Evolutionary conservation across 768 basidiomycete species (phyloP).

Genomic region (Gloeophyllum trabeum): DNA sequence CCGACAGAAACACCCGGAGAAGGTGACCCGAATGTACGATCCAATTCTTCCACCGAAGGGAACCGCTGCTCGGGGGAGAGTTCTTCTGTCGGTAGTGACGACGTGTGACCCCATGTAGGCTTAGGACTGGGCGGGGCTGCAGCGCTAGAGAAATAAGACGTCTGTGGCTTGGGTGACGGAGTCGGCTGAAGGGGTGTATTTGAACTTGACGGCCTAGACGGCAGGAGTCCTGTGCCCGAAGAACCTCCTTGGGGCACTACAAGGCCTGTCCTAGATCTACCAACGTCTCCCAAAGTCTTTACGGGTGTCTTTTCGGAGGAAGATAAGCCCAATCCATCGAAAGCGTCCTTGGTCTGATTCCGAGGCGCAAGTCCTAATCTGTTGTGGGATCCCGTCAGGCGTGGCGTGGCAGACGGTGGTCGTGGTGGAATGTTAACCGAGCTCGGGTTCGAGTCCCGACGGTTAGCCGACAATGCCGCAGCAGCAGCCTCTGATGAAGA

Average conservation of each 20-base stretch:
- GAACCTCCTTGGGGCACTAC: constrained; percentile 20
- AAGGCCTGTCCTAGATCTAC: constrained; percentile 59
- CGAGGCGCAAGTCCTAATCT: constrained; percentile 8
- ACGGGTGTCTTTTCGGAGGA: constrained; percentile 31
- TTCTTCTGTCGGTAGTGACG: constrained; percentile 22
- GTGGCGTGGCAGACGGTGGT: constrained; percentile 3
- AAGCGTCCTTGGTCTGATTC: constrained; percentile 46
- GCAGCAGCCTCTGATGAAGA: constrained; percentile 4
- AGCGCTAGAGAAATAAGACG: background rate
- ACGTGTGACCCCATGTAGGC: background rate
- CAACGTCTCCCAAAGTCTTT: constrained; percentile 68
- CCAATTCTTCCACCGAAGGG: constrained; percentile 80
- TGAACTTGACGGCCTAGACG: constrained; percentile 9
- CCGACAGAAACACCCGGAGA: constrained; percentile 8
- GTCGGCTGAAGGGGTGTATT: background rate
- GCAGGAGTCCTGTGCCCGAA: background rate
- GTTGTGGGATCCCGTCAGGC: constrained; percentile 3
- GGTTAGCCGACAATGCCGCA: constrained; percentile 4
- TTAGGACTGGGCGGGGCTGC: background rate
- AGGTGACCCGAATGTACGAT: constrained; percentile 35
- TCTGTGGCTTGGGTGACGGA: background rate
- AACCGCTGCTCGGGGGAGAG: constrained; percentile 62
- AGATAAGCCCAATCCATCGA: constrained; percentile 58
- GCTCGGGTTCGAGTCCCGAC: background rate
- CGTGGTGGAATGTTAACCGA: constrained; percentile 1